Evolutionary conservation across 2,329 filamentous ascomycete species (phyloP), one percentile per base, ranked within the genome.

Genomic region (Parafenestella ontariensis): DNA sequence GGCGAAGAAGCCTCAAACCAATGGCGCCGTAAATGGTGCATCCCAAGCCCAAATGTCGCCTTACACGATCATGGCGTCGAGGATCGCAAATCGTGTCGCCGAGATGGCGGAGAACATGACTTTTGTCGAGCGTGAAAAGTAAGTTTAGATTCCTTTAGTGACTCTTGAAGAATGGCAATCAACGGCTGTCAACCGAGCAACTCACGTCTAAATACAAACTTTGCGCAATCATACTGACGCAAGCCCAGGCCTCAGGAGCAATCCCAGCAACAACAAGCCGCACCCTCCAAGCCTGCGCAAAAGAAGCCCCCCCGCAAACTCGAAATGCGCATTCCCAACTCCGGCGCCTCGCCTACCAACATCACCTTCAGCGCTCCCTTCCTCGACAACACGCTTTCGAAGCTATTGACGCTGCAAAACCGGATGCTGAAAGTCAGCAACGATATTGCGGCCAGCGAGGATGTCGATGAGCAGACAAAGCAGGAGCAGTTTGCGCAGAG

Each of bases 101-200:
- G 80, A 82, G 62, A 81, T 82, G 79, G 80, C 80, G 7, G 80
- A 82, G 70, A 81, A 80, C 70, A 79, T 81, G 61, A 82, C 80
- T 15, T 81, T 82, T 56, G 77, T 81, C 40, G 79, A 82, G 68
- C 77, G 78, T 24, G 70, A 75, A 46, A 69, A 62, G 73, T 76
- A 68, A 46, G 71, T 61, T 42, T 24, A 34, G 23, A n/a, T 44
- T 31, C 39, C 15, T 9, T 34, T 62, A 61, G 58, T 52, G 57
- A 59, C 60, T 58, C 62, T 62, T 62, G 42, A 36, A 31, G n/a
- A n/a, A n/a, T n/a, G n/a, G n/a, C n/a, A 44, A 54, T 49, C 8
- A 13, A 10, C 9, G 28, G 7, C 15, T 10, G 11, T 9, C 21
- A 49, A 53, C 45, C 39, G 23, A 29, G 48, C 46, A 55, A 15